Evolutionary conservation across 140 eudicot species (phyloP), one percentile per base, ranked within the genome.

Genomic region (Bidens hawaiensis): DNA sequence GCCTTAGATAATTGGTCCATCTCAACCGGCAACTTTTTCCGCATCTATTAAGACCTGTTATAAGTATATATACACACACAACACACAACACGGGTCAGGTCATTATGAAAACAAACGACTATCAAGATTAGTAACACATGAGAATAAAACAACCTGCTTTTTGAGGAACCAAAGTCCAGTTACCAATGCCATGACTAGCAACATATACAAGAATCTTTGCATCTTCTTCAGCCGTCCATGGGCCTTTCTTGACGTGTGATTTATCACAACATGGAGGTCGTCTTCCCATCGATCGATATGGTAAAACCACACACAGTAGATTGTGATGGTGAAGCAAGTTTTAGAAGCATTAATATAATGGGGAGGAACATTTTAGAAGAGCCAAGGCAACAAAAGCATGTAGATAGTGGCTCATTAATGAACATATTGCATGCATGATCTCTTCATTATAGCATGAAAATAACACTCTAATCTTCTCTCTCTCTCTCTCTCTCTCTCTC

Each of bases 201-300:
- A 88, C 91, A 65, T 88, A 83, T 0, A 95, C 95, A 47, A 93
- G 96, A 45, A 85, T 82, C 75, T 88, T 88, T 1, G 96, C 99
- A 61, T 93, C 96, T 81, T 93, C 96, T 71, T 93, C 99, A 0
- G 89, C 67, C 3, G 97, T 87, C 95, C 96, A 91, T 8, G 89
- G 83, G 14, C 95, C 95, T 81, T 84, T 81, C 74, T 88, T 94
- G 52, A 85, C 94, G 69, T 93, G 88, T 9, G 86, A 64, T 76
- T 88, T 93, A 60, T 88, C 94, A 63, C 97, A 88, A 59, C 99
- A 88, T 21, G 95, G 97, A 42, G 99, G 94, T 4, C 75, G 57
- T 64, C 94, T 88, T 60, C 95, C 97, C 99, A 88, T 85, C 56
- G 52, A 50, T 7, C 19, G 8, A 3, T 52, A 45, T 14, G 15